A percentile compares a stretch with the other conserved stretches of the same genome.
Evolutionary conservation across 805 yeast genomes (phyloP).

Genomic region (Torulaspora microellipsoides): DNA sequence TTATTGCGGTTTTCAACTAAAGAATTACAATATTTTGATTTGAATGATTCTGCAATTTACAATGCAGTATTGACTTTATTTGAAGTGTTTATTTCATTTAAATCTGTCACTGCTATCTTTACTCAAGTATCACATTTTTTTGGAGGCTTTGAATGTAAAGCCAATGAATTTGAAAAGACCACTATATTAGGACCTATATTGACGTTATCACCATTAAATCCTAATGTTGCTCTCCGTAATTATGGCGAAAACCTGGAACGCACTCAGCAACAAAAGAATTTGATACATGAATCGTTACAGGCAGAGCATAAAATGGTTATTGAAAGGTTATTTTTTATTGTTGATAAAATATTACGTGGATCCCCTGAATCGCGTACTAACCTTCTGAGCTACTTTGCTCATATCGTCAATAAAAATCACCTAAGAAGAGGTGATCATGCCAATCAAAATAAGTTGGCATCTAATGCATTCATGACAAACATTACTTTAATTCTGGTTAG

Average conservation of each 20-base stretch:
- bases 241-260: slow-evolving; percentile 34
- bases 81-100: slow-evolving; percentile 55
- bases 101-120: slow-evolving; percentile 56
- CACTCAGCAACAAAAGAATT: slow-evolving; percentile 42
- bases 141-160: slow-evolving; percentile 42
- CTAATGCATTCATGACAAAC: slow-evolving; percentile 81
- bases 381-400: slow-evolving; percentile 64
- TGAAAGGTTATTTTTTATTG: slow-evolving; percentile 61
- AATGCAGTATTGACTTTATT: slow-evolving; percentile 50
- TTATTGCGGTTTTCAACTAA: slow-evolving; percentile 26
- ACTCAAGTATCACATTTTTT: slow-evolving; percentile 53
- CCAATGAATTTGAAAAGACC: slow-evolving; percentile 51
- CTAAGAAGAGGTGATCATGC: slow-evolving; percentile 84
- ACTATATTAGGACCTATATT: slow-evolving; percentile 77
- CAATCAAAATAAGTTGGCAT: slow-evolving; percentile 57
- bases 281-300: slow-evolving; percentile 56
- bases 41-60: slow-evolving; percentile 46
- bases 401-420: slow-evolving; percentile 75
- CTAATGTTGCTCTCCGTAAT: slow-evolving; percentile 47
- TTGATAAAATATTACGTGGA: slow-evolving; percentile 73
- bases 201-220: slow-evolving; percentile 66
- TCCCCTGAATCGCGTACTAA: slow-evolving; percentile 59
- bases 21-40: slow-evolving; percentile 34
- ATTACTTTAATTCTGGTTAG: slow-evolving; percentile 60
- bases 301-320: slow-evolving; percentile 56